Evolutionary conservation across 352 stramenopile species (phyloP), one percentile per base, ranked within the genome.

Genomic region (Phytopythium chamaehyphon): DNA sequence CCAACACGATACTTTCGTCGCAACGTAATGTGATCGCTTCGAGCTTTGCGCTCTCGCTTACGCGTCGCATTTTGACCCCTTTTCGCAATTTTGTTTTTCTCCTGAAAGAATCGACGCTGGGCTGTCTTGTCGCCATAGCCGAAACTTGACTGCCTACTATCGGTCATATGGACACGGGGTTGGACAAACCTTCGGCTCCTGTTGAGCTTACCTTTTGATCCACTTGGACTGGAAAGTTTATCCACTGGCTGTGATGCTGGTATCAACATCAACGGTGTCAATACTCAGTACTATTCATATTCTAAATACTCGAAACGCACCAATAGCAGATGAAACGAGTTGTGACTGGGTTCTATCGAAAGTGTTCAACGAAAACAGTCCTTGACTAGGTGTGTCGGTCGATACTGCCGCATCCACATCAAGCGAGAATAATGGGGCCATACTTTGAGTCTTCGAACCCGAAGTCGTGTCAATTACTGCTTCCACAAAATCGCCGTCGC

Each of bases 401-500:
- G 40, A 18, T 55, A 33, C 38, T 16, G 28, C 46, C 19, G 45
- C 40, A 50, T 88, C 71, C 12, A 68, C 62, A 53, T 91, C 80
- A 16, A 91, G 68, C 0, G 78, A 93, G 51, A 93, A 93, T 39
- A 93, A 54, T 12, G 83, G 83, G 0, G 69, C 66, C 73, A 93
- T 90, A 2, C 68, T 86, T 39, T 82, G 74, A 21, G 64, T 73
- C 46, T 84, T 87, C 1, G 64, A 64, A 28, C 85, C 76, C 80
- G 80, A 91, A 15, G 55, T 74, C n/a, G 72, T 62, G 44, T 93
- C 80, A 61, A 93, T 87, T 16, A 47, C 42, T 21, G 71, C 55
- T 19, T 86, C 70, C 26, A 65, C 52, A 51, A 82, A 93, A 22
- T 77, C 62, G 10, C 58, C 48, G 24, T 68, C 52, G 2, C 65